Percentiles rank a stretch among this genome's conserved stretches.
phyloP scores from a whole-genome alignment of 306 rosid genomes.

The Vigna angularis region DNA sequence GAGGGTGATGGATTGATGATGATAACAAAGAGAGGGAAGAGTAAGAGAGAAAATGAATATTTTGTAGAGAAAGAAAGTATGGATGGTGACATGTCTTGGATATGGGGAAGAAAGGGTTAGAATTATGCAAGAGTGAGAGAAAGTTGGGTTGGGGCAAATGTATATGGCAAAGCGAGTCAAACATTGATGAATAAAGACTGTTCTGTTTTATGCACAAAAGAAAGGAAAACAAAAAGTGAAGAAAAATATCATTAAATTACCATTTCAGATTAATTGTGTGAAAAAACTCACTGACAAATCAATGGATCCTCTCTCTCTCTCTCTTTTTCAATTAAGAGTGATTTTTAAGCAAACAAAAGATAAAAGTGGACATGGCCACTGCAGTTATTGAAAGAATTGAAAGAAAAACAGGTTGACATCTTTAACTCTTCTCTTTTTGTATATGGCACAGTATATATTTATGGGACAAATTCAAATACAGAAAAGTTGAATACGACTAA shows the following conservation, averaged over 20 bases:
- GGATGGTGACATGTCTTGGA: slow-evolving; percentile 62
- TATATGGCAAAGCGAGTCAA: slow-evolving; percentile 62
- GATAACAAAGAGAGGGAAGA: slow-evolving; percentile 25
- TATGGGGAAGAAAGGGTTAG: slow-evolving; percentile 56
- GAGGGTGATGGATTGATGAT: background rate
- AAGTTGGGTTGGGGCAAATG: slow-evolving; percentile 49
- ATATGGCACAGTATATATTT: background rate
- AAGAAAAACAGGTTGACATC: slow-evolving; percentile 28
- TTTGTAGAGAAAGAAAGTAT: slow-evolving; percentile 47
- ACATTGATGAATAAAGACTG: slow-evolving; percentile 62
- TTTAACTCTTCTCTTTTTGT: background rate
- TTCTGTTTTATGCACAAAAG: slow-evolving; percentile 47
- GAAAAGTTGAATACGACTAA: background rate
- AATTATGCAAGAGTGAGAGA: slow-evolving; percentile 60
- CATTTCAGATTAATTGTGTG: slow-evolving; percentile 49
- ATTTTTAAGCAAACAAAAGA: slow-evolving; percentile 43
- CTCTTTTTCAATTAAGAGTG: slow-evolving; percentile 37
- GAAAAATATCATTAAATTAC: slow-evolving; percentile 47
- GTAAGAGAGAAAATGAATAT: slow-evolving; percentile 36
- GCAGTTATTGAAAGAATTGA: slow-evolving; percentile 48
- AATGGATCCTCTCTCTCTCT: slow-evolving; percentile 35
- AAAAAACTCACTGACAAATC: slow-evolving; percentile 39
- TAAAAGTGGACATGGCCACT: slow-evolving; percentile 37
- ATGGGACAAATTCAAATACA: background rate
- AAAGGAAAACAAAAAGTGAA: slow-evolving; percentile 17